These are phyloP conservation scores for Plasmodium knowlesi DNA, from an alignment of 169 alveolate genomes.

Conservation along the genomic window DNA sequence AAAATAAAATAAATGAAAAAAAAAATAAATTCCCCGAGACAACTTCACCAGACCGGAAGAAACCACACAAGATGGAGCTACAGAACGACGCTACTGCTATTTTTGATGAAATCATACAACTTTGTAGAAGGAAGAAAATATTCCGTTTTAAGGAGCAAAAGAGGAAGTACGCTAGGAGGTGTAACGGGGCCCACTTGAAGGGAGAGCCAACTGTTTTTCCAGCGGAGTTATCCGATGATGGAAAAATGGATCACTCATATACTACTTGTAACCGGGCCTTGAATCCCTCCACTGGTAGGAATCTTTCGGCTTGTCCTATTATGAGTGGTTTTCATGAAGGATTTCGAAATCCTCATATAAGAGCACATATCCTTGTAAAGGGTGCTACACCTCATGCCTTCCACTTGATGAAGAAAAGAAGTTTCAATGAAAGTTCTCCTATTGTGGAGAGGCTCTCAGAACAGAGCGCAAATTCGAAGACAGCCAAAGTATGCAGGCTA, in stretches of 20 bases:
- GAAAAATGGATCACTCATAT: background rate
- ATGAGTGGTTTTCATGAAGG: background rate
- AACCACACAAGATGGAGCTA: background rate
- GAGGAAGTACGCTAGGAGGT: background rate
- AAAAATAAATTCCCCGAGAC: background rate
- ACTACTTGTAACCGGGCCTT: background rate
- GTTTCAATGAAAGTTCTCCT: slow-evolving; percentile 17
- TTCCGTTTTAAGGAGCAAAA: slow-evolving; percentile 11
- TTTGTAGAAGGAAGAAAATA: slow-evolving; percentile 38
- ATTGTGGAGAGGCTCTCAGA: background rate
- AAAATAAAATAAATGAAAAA: background rate
- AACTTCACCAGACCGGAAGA: background rate
- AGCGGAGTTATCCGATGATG: background rate
- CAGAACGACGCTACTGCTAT: slow-evolving; percentile 16
- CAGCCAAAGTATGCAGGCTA: background rate
- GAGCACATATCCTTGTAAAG: background rate
- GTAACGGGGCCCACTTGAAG: background rate
- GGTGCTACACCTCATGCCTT: background rate
- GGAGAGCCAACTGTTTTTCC: background rate
- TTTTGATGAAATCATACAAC: slow-evolving; percentile 23
- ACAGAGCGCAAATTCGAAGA: background rate
- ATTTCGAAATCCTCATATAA: background rate
- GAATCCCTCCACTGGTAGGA: background rate
- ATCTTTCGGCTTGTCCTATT: background rate
- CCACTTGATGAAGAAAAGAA: slow-evolving; percentile 6